Evolutionary conservation across 768 basidiomycete species (phyloP), one percentile per base, ranked within the genome.

Genomic region (Agaricus blazei): DNA sequence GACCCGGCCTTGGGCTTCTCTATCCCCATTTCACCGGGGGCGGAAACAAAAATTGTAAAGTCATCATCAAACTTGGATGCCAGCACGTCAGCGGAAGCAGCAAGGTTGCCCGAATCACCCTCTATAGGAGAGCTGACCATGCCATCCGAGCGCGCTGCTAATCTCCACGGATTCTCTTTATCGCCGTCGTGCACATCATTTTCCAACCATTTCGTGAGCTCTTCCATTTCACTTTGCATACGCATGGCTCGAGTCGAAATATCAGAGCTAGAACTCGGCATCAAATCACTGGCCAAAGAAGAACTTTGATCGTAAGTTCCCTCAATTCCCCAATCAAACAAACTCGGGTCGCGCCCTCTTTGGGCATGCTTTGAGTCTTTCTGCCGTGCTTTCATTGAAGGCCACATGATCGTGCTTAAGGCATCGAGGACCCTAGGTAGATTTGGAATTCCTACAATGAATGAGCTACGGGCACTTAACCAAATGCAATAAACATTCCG

Each of bases 401-500:
- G 86, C 90, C 90, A 93, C 85, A 93, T 90, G 62, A 93, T 82
- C 0, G 91, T 91, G 67, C 88, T 86, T 43, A 93, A 71, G 9
- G 90, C 88, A 63, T 91, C 89, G 19, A 89, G 61, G 7, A 91
- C 83, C 26, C 91, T 83, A 29, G 82, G 79, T 34, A 90, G 77
- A 11, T 71, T 63, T 19, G 79, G 79, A 50, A 82, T 74, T 15
- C 71, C 83, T 82, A 46, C 36, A 7, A 48, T 29, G 41, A 48
- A 27, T 48, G 4, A 47, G 37, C 24, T 54, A 28, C 52, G 50
- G 45, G 4, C 23, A 51, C 29, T 49, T 31, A 23, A 19, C 48
- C 14, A 24, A 5, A 11, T 31, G 8, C 14, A 51, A 41, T 19
- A 4, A 3, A 44, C 29, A 28, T 6, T 49, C 6, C 23, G 50